These are phyloP conservation scores for Sphagnurus paluster DNA, from an alignment of 1,284 basidiomycete species.

Conservation along the genomic window DNA sequence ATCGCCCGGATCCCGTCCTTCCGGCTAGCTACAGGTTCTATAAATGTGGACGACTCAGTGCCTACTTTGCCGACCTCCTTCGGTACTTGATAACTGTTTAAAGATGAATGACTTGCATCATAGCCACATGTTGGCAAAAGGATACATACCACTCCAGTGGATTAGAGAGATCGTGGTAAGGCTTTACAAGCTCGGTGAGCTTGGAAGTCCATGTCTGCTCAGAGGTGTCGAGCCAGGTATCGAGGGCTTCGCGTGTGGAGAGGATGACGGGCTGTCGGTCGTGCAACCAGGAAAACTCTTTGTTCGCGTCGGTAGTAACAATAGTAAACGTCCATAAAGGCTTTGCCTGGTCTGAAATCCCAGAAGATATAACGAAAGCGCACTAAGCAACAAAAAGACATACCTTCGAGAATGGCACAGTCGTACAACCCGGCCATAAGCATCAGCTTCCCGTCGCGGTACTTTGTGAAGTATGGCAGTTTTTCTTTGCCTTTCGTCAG, in stretches of 20 bases:
- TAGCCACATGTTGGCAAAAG: background rate
- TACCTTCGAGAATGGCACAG: conserved; percentile 64
- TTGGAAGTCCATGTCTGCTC: conserved; percentile 61
- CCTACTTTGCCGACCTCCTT: conserved; percentile 92
- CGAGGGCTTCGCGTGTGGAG: conserved; percentile 57
- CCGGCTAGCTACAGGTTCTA: conserved; percentile 76
- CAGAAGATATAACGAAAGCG: background rate
- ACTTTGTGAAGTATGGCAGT: conserved; percentile 80
- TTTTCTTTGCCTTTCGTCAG: conserved; percentile 78
- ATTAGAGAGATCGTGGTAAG: conserved; percentile 55
- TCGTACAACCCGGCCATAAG: conserved; percentile 91
- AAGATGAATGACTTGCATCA: background rate
- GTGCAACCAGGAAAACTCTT: conserved; percentile 78
- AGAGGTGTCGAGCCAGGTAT: conserved; percentile 79
- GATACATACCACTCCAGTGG: conserved; percentile 68
- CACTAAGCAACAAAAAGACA: background rate
- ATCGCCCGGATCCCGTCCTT: conserved; percentile 90
- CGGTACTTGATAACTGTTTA: conserved; percentile 79
- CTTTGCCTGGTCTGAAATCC: conserved; percentile 47
- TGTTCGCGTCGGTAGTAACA: conserved; percentile 78
- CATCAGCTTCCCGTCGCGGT: conserved; percentile 66
- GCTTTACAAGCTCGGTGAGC: conserved; percentile 65
- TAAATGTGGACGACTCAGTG: conserved; percentile 78
- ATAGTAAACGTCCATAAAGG: conserved; percentile 86
- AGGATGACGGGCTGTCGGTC: conserved; percentile 93